phyloP scores from a whole-genome alignment of 768 basidiomycete genomes.

The Macrolepiota dolichaula region DNA sequence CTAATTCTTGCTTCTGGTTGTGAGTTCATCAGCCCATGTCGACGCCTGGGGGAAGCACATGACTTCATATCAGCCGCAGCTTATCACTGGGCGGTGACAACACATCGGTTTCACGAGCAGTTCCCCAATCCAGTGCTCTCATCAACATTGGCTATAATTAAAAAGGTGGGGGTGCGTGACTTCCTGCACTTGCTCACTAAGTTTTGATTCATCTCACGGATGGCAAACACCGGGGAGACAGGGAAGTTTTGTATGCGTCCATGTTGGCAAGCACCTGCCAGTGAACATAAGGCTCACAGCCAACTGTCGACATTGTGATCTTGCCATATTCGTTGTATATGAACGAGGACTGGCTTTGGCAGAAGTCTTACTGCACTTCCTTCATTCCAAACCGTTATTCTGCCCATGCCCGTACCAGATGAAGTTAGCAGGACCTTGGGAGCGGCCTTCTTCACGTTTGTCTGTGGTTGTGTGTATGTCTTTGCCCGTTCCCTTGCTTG shows the following conservation, averaged over 20 bases:
- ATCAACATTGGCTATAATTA: neutral
- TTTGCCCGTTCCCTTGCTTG: no score
- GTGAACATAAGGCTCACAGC: neutral
- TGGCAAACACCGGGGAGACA: neutral
- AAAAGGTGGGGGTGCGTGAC: neutral
- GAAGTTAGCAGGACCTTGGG: constrained; percentile 2
- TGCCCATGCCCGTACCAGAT: neutral
- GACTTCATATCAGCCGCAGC: neutral
- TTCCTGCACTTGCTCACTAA: neutral
- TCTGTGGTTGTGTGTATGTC: constrained; percentile 7
- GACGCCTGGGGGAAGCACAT: neutral
- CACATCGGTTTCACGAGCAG: neutral
- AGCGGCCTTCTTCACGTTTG: constrained; percentile 11
- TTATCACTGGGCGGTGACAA: neutral
- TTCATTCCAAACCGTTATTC: neutral
- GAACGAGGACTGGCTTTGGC: neutral
- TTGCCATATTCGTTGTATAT: neutral
- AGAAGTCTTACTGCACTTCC: neutral
- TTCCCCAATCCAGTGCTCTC: neutral
- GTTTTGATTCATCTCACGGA: constrained; percentile 2
- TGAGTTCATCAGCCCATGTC: neutral
- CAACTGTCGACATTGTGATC: neutral
- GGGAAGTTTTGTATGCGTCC: constrained; percentile 1
- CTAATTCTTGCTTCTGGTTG: neutral
- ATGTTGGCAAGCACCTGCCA: neutral